These are phyloP conservation scores for Solanum habrochaites DNA, from an alignment of 257 asterid genomes.

Conservation along the genomic window DNA sequence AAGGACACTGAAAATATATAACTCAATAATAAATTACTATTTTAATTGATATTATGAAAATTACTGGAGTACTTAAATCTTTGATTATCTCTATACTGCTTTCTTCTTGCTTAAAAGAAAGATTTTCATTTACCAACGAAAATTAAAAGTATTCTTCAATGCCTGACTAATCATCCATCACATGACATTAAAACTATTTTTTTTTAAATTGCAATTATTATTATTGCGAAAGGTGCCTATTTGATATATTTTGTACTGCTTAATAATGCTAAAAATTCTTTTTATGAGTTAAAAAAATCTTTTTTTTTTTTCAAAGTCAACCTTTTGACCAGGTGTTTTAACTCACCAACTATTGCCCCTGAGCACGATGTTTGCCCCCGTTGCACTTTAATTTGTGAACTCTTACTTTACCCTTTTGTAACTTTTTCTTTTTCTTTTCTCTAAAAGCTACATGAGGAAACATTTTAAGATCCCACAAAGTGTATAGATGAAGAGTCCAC, in stretches of 20 bases:
- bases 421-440: not conserved
- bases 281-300: not conserved
- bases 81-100: not conserved
- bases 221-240: not conserved
- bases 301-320: not conserved
- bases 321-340: not conserved
- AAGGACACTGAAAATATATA: not conserved
- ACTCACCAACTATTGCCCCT: not conserved
- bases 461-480: not conserved
- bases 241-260: not conserved
- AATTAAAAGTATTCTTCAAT: too few species aligned
- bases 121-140: too few species aligned
- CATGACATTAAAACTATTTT: not conserved
- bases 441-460: not conserved
- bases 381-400: not conserved
- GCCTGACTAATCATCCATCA: not conserved
- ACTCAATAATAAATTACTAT: not conserved
- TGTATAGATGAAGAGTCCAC: not conserved
- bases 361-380: too few species aligned
- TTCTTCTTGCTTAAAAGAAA: too few species aligned
- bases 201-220: not conserved
- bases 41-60: not conserved
- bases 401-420: not conserved
- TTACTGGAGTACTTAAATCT: fast-evolving
- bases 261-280: not conserved